Evolutionary conservation across 1,284 basidiomycete species (phyloP).

Genomic region (Pseudozyma hubeiensis): DNA sequence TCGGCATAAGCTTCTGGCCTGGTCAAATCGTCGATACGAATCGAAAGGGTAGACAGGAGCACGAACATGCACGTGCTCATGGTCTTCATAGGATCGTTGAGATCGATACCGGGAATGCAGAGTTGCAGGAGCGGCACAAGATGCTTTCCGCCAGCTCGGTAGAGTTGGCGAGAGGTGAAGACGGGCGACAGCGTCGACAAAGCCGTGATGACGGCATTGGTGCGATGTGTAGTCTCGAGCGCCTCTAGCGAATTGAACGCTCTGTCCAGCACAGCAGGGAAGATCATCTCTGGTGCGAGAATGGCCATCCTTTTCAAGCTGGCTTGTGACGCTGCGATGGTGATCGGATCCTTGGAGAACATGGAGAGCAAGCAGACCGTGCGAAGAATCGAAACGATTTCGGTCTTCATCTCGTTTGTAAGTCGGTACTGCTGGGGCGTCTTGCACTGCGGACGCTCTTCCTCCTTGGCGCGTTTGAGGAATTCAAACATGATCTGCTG

Average conservation of each 20-base stretch:
- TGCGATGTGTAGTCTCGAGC: conserved; percentile 71
- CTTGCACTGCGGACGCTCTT: conserved; percentile 82
- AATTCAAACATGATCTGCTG: conserved; percentile 87
- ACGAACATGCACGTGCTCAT: conserved; percentile 81
- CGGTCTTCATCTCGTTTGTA: conserved; percentile 82
- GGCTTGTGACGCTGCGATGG: conserved; percentile 71
- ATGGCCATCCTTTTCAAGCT: conserved; percentile 77
- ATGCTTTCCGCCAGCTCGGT: conserved; percentile 85
- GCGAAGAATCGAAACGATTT: conserved; percentile 83
- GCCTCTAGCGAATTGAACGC: conserved; percentile 89
- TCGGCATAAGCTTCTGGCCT: conserved; percentile 55
- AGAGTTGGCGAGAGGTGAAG: conserved; percentile 81
- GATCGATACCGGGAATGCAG: conserved; percentile 89
- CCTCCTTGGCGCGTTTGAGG: conserved; percentile 72
- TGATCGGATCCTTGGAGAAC: conserved; percentile 82
- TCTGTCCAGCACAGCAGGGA: conserved; percentile 92
- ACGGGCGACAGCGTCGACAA: conserved; percentile 84
- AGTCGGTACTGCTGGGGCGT: conserved; percentile 82
- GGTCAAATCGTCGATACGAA: conserved; percentile 84
- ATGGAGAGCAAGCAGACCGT: conserved; percentile 92
- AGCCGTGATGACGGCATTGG: conserved; percentile 78
- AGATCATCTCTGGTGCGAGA: conserved; percentile 86
- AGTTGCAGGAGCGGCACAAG: conserved; percentile 88
- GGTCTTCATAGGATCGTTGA: conserved; percentile 95
- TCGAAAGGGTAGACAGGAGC: conserved; percentile 79